Evolutionary conservation across 1,139 yeast genomes (phyloP), one percentile per base, ranked within the genome.

Genomic region (Tardiomyces depauwii): DNA sequence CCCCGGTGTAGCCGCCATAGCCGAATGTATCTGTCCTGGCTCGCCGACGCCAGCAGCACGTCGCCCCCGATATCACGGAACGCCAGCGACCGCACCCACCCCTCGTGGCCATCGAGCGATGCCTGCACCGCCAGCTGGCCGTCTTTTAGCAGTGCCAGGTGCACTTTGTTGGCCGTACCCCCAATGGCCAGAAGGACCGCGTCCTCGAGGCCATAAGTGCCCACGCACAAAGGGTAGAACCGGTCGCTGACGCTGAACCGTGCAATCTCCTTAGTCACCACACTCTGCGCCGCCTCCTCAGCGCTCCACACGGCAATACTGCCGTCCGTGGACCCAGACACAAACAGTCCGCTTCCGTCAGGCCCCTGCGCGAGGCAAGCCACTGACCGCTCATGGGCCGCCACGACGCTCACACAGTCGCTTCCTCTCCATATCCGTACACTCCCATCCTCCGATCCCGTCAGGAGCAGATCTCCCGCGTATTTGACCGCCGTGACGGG

Each of bases 81-180:
- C 7, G 70, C 70, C 14, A 87, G 59, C 10, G 80, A 72, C 49
- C 84, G 76, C 1, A 89, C 84, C 97, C 97, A 89, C 18, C 93
- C 84, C 47, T 80, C 78, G 62, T 89, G 97, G 0, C 94, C 96
- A 7, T 45, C 46, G 11, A 86, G 64, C 55, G 85, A 41, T 1
- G 44, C 45, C 9, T 18, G 18, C 6, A 27, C 39, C n/a, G 27
- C 18, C n/a, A 39, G 14, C 2, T 30, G 43, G 2, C 43, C 39
- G 25, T 44, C 46, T 13, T 19, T 7, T 13, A 80, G 73, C 0
- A 84, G 70, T 21, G 25, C 25, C 25, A 21, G 7, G 53, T 71
- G 77, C 5, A 89, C 62, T 27, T 70, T 66, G 30, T 77, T 70
- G 36, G 75, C 72, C 0, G 97, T 83, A 6, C 96, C 96, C n/a